Percentiles rank a stretch among this genome's conserved stretches.
phyloP scores from a whole-genome alignment of 345 rosid genomes.

The Bruguiera parviflora region DNA sequence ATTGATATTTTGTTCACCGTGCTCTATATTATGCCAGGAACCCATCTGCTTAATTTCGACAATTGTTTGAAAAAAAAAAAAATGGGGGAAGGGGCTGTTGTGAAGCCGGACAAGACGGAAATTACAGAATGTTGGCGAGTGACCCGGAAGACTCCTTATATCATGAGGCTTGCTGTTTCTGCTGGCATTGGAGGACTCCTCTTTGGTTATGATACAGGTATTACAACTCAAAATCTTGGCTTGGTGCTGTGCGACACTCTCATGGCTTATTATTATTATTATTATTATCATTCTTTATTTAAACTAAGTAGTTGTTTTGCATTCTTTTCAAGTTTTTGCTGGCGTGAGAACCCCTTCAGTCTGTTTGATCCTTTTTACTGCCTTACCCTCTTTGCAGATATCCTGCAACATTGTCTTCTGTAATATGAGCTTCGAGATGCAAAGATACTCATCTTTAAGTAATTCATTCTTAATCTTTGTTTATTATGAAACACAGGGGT shows the following conservation, averaged over 20 bases:
- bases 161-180: constrained; percentile 69
- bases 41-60: too few relatives aligned
- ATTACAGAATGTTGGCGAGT: constrained; percentile 72
- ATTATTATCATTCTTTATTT: too few relatives aligned
- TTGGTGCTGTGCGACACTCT: neutral
- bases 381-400: too few relatives aligned
- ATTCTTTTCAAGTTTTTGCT: too few relatives aligned
- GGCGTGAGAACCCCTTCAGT: neutral
- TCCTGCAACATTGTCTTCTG: too few relatives aligned
- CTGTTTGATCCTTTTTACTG: too few relatives aligned
- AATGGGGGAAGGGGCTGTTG: constrained; percentile 68
- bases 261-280: too few relatives aligned
- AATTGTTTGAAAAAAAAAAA: neutral
- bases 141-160: constrained; percentile 64
- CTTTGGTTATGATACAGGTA: constrained; percentile 89
- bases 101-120: constrained; percentile 53
- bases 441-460: too few relatives aligned
- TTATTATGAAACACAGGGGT: constrained; percentile 44
- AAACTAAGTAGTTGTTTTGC: neutral
- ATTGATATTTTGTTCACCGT: too few relatives aligned
- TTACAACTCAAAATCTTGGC: neutral
- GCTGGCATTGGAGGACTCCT: constrained; percentile 91
- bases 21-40: too few relatives aligned
- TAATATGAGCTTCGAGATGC: too few relatives aligned
- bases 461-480: neutral